These are phyloP conservation scores for Irpex rosettiformis DNA, from an alignment of 1,284 basidiomycete genomes.

Conservation along the genomic window DNA sequence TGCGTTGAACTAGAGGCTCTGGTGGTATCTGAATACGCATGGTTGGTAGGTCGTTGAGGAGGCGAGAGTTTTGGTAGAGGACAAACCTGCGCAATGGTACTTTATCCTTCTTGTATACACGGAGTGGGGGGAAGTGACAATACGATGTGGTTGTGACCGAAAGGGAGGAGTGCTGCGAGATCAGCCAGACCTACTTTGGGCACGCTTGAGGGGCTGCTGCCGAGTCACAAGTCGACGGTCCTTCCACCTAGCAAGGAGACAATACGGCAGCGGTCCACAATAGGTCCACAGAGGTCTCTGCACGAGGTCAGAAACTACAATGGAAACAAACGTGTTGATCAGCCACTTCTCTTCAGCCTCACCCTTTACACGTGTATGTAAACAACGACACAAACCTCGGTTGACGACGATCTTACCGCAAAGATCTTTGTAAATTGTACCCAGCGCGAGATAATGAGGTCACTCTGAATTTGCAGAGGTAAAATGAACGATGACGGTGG, in stretches of 20 bases:
- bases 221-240: neutral
- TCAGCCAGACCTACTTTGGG: neutral
- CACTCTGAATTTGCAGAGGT: neutral
- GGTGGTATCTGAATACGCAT: slow-evolving; percentile 55
- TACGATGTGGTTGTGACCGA: neutral
- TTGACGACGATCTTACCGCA: slow-evolving; percentile 2
- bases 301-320: neutral
- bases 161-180: slow-evolving; percentile 3
- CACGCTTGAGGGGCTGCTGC: neutral
- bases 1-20: slow-evolving; percentile 36
- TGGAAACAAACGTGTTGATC: slow-evolving; percentile 1
- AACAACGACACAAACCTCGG: neutral
- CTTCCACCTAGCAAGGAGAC: neutral
- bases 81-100: slow-evolving; percentile 3
- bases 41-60: slow-evolving; percentile 27
- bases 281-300: neutral
- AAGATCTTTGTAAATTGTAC: neutral
- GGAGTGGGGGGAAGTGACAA: slow-evolving; percentile 3
- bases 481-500: neutral
- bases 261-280: neutral
- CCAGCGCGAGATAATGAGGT: neutral
- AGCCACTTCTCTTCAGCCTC: neutral
- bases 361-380: neutral
- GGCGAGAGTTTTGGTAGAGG: neutral
- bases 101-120: slow-evolving; percentile 2